phyloP scores from a whole-genome alignment of 495 filamentous ascomycete species.

The Aspergillus conjunctus region DNA sequence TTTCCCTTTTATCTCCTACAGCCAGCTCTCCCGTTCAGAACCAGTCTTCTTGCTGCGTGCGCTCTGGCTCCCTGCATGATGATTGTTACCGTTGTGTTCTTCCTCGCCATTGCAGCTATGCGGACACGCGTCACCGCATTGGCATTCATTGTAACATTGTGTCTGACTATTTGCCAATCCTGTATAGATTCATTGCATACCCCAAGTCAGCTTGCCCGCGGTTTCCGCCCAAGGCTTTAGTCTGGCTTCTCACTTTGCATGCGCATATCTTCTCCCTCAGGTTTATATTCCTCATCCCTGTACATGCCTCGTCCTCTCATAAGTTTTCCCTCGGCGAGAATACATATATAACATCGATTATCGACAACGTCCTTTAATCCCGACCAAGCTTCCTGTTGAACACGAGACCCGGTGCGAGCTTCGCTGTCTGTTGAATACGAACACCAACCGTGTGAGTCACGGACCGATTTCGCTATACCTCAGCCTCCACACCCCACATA shows the following conservation, averaged over 20 bases:
- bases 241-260: constrained; percentile 1
- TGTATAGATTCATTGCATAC: constrained; percentile 19
- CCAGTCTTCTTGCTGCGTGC: constrained; percentile 6
- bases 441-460: constrained; percentile 13
- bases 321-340: background rate
- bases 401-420: constrained; percentile 10
- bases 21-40: constrained; percentile 1
- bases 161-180: constrained; percentile 20
- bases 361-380: background rate
- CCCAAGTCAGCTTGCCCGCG: constrained; percentile 13
- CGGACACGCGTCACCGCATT: constrained; percentile 42
- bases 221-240: constrained; percentile 8
- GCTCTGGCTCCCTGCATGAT: constrained; percentile 35
- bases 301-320: background rate
- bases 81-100: constrained; percentile 30
- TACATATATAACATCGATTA: constrained; percentile 13
- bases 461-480: constrained; percentile 9
- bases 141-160: constrained; percentile 17
- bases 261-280: constrained; percentile 8
- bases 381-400: background rate
- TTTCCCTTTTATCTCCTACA: constrained; percentile 1
- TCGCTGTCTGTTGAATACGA: constrained; percentile 1
- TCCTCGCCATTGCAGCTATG: constrained; percentile 26
- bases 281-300: constrained; percentile 9
- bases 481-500: constrained; percentile 15